Base-by-base conservation (phyloP, 306 rosid species). In the Corylus americana region DNA sequence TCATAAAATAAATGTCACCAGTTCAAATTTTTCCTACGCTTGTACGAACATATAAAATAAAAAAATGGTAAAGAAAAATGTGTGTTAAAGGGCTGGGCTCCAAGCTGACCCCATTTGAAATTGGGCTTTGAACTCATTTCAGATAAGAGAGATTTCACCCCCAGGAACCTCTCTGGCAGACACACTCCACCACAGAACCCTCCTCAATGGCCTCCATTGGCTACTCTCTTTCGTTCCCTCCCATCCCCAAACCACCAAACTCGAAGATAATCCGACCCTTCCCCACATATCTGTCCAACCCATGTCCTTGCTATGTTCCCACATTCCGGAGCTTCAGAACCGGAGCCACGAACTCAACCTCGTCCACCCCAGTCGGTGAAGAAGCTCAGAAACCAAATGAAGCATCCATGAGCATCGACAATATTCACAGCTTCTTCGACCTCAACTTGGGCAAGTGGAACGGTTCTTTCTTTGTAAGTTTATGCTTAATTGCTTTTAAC, bases 371-470 rank as follows among this genome's bases (percentile, higher is more conserved):
- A 1, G 62, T 84, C 20, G 59, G 61, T 5, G 90, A 44, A 59
- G 92, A 74, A 72, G 81, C 87, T 79, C 87, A n/a, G 11, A 78
- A 69, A 57, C 73, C 83, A 11, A 79, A 25, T 51, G 88, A 92
- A 64, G 80, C 85, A 11, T 75, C 92, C 27, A 90, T 90, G 94
- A 93, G 93, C 87, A 77, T 95, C 17, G 98, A 90, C 31, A 88
- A 86, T 76, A 92, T 95, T 53, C 91, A 73, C 45, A 68, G 89
- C 54, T 95, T 95, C 82, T 77, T 93, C 79, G 29, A 88, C 2
- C 84, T 95, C 64, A 91, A 84, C 72, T 69, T 74, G 57, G 99
- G 99, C 63, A 91, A 90, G 59, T 95, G 99, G 99, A 89, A 85
- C 8, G 99, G 99, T 27, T 85, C 94, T 78, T 91, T 95, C 92